These are phyloP conservation scores for Ceratocystis destructans DNA, from an alignment of 2,329 filamentous ascomycete species.

Conservation along the genomic window DNA sequence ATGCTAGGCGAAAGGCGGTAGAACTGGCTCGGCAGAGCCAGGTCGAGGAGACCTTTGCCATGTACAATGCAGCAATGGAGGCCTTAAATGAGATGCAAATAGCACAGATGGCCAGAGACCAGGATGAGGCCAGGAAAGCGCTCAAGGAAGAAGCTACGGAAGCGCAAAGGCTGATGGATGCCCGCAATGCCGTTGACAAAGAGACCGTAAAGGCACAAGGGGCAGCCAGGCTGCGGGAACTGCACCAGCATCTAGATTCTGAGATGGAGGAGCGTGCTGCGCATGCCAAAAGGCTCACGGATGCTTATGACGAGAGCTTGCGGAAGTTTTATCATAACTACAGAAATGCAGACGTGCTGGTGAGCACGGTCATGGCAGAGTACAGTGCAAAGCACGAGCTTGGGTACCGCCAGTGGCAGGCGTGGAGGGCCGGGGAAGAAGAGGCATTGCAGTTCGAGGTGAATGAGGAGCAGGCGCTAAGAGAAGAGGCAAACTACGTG, in stretches of 20 bases:
- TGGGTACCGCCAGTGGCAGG: conserved; percentile 29
- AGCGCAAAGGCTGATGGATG: conserved; percentile 25
- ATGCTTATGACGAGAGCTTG: conserved; percentile 31
- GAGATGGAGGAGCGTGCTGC: conserved; percentile 32
- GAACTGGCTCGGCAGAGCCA: conserved; percentile 28
- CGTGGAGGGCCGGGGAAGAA: conserved; percentile 31
- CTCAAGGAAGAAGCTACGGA: conserved; percentile 22
- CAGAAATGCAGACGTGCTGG: conserved; percentile 26
- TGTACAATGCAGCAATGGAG: conserved; percentile 28
- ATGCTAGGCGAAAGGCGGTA: conserved; percentile 25
- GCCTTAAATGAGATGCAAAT: conserved; percentile 33
- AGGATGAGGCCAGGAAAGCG: conserved; percentile 27
- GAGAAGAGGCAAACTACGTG: conserved; percentile 3
- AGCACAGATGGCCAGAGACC: conserved; percentile 27
- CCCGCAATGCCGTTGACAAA: conserved; percentile 27
- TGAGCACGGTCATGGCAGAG: conserved; percentile 20
- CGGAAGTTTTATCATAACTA: conserved; percentile 12
- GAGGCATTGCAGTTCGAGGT: conserved; percentile 24
- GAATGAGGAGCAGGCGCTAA: conserved; percentile 25
- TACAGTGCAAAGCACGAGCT: conserved; percentile 10
- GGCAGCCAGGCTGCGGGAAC: conserved; percentile 25
- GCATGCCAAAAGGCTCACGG: conserved; percentile 33
- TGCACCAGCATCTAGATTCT: conserved; percentile 26
- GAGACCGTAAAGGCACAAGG: conserved; percentile 23
- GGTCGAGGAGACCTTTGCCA: conserved; percentile 27